Base-by-base conservation (phyloP, 2,329 filamentous ascomycete genomes). In the Colletotrichum sp. region DNA sequence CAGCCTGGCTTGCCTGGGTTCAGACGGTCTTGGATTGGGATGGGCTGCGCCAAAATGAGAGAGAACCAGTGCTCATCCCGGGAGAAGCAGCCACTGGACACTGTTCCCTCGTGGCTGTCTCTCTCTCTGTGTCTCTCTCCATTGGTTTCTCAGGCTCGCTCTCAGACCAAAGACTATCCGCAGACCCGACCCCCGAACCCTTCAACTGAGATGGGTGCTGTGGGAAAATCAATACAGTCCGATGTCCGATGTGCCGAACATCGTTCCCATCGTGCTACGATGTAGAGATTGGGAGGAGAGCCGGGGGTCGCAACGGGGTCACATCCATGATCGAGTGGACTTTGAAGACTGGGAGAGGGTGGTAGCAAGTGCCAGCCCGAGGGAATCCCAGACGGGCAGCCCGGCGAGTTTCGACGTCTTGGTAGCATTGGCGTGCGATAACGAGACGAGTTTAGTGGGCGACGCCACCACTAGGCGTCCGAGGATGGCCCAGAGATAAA, bases 1-100 rank as follows among this genome's bases (percentile, higher is more conserved):
- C 70, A 68, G 73, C 57, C 73, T 68, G 65, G 73, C 63, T 68
- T 73, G 58, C 70, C 38, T 64, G 69, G 55, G 73, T 73, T 75
- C 64, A 75, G 73, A 75, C 64, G 73, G 73, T 73, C 70, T 75
- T 73, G 73, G 64, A 58, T 75, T 72, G 69, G 58, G 63, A 63
- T 67, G 61, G 72, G 55, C 61, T 75, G 61, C 72, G 69, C 68
- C 63, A 48, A 67, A 58, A 28, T 67, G 61, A 72, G 34, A 72
- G 43, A 67, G 55, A 75, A 75, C 60, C 70, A 60, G 70, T 72
- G 70, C 63, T 52, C 36, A 48, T 72, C 61, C 60, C 67, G 24
- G 52, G 52, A 26, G 18, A 21, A 69, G 70, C 52, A 72, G 52
- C 60, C 24, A 21, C 18, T 58, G 10, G 13, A 8, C 60, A 36